These are phyloP conservation scores for Russula sp. DNA, from an alignment of 768 basidiomycete species.

Conservation along the genomic window DNA sequence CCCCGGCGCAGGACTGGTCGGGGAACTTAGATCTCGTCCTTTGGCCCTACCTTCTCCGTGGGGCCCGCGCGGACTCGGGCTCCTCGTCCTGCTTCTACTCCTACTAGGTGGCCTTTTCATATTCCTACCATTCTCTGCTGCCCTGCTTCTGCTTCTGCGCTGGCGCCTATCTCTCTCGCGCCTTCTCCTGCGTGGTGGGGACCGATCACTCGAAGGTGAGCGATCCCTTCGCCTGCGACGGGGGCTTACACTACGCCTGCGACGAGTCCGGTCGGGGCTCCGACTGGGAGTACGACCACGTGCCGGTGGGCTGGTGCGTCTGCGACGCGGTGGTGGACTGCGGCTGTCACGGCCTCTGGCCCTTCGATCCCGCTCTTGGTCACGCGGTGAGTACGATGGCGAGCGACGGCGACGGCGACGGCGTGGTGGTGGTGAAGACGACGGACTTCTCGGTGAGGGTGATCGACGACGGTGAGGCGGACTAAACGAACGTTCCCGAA, in stretches of 20 bases:
- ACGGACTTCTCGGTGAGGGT: constrained; percentile 13
- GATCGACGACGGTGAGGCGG: constrained; percentile 23
- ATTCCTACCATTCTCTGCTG: constrained; percentile 8
- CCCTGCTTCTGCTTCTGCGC: constrained; percentile 13
- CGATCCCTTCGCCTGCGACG: constrained; percentile 23
- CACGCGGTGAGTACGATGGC: constrained; percentile 44
- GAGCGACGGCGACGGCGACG: constrained; percentile 37
- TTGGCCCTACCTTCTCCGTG: constrained; percentile 14
- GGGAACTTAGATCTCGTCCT: constrained; percentile 25
- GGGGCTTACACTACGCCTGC: constrained; percentile 41
- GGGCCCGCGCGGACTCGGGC: constrained; percentile 14
- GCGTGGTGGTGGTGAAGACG: constrained; percentile 25
- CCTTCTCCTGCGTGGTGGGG: constrained; percentile 21
- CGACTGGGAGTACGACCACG: constrained; percentile 30
- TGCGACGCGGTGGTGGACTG: constrained; percentile 41
- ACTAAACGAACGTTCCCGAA: constrained; percentile 19
- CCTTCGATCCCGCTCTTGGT: constrained; percentile 25
- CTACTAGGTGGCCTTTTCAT: constrained; percentile 8
- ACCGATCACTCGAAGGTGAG: constrained; percentile 33
- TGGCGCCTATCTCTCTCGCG: constrained; percentile 5
- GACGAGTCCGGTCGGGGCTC: constrained; percentile 30
- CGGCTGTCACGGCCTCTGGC: constrained; percentile 35
- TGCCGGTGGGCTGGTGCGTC: constrained; percentile 24
- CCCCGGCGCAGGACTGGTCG: constrained; percentile 36
- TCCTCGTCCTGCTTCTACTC: constrained; percentile 13